Percentiles rank a stretch among this genome's conserved stretches.
phyloP scores from a whole-genome alignment of 768 basidiomycete genomes.

The Flagelloscypha sp. region DNA sequence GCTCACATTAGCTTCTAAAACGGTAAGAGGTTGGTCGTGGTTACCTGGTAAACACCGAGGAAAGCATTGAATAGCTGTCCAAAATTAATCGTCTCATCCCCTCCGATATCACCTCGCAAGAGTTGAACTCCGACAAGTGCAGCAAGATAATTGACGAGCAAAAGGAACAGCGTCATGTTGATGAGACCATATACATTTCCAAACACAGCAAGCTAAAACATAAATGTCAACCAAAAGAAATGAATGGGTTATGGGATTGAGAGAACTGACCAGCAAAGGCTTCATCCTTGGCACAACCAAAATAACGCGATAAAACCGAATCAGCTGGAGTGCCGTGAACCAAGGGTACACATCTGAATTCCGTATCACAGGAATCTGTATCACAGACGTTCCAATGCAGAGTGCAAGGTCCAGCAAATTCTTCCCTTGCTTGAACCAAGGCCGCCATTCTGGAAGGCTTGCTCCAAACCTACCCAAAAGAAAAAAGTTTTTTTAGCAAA shows the following conservation, averaged over 20 bases:
- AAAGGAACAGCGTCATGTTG: slow-evolving; percentile 88
- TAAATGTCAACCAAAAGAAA: slow-evolving; percentile 5
- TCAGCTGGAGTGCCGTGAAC: slow-evolving; percentile 83
- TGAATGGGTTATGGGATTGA: not conserved
- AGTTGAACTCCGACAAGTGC: slow-evolving; percentile 80
- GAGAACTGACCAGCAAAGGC: slow-evolving; percentile 61
- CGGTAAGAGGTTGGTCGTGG: too few relatives aligned
- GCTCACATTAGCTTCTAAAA: too few relatives aligned
- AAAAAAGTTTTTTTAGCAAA: too few relatives aligned
- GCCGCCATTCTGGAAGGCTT: too few relatives aligned
- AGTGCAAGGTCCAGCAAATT: slow-evolving; percentile 76
- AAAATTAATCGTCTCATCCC: slow-evolving; percentile 56
- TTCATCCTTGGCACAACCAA: slow-evolving; percentile 86
- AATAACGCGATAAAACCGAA: slow-evolving; percentile 88
- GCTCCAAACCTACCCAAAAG: too few relatives aligned
- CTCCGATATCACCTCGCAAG: slow-evolving; percentile 70
- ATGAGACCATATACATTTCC: slow-evolving; percentile 85
- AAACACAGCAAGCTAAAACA: slow-evolving; percentile 68
- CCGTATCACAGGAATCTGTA: slow-evolving; percentile 77
- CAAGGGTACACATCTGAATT: slow-evolving; percentile 66
- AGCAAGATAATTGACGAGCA: slow-evolving; percentile 80
- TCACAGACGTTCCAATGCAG: slow-evolving; percentile 66
- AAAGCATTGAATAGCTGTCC: slow-evolving; percentile 80
- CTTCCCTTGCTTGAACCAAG: too few relatives aligned
- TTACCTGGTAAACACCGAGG: slow-evolving; percentile 72